These are phyloP conservation scores for Dianthus caryophyllus DNA, from an alignment of 148 eudicot species.

Conservation along the genomic window DNA sequence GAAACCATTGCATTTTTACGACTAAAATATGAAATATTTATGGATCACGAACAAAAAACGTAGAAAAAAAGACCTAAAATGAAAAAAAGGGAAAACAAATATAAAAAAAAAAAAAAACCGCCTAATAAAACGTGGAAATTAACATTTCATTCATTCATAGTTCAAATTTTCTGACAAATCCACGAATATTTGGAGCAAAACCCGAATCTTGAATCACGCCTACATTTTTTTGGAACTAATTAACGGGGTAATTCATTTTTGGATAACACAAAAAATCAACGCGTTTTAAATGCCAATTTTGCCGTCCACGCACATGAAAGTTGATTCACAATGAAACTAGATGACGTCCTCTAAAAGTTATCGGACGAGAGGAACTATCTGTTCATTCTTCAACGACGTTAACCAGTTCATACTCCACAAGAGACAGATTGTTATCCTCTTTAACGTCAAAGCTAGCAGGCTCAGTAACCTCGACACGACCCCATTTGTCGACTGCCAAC, in stretches of 20 bases:
- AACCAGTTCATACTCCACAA: constrained; percentile 35
- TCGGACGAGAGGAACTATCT: constrained; percentile 16
- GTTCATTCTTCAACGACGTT: constrained; percentile 29
- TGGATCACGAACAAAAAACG: too few relatives aligned
- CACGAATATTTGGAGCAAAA: background rate
- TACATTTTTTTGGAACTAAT: background rate
- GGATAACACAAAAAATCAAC: constrained; percentile 22
- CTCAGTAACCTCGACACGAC: constrained; percentile 37
- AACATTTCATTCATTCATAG: background rate
- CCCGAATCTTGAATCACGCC: constrained; percentile 1
- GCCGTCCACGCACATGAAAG: background rate
- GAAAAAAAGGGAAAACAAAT: too few relatives aligned
- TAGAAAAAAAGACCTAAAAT: too few relatives aligned
- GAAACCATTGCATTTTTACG: too few relatives aligned
- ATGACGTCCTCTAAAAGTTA: background rate
- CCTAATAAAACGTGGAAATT: background rate
- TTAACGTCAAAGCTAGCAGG: constrained; percentile 32
- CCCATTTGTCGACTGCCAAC: constrained; percentile 29
- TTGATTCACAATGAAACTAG: constrained; percentile 16
- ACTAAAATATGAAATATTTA: too few relatives aligned
- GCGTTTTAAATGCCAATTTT: constrained; percentile 20
- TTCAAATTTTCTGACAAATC: background rate
- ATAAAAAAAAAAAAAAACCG: too few relatives aligned
- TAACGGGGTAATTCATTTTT: background rate
- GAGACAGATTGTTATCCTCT: constrained; percentile 35